Evolutionary conservation across 2,329 filamentous ascomycete genomes (phyloP), one percentile per base, ranked within the genome.

Genomic region (Ophiostoma tasmaniense): DNA sequence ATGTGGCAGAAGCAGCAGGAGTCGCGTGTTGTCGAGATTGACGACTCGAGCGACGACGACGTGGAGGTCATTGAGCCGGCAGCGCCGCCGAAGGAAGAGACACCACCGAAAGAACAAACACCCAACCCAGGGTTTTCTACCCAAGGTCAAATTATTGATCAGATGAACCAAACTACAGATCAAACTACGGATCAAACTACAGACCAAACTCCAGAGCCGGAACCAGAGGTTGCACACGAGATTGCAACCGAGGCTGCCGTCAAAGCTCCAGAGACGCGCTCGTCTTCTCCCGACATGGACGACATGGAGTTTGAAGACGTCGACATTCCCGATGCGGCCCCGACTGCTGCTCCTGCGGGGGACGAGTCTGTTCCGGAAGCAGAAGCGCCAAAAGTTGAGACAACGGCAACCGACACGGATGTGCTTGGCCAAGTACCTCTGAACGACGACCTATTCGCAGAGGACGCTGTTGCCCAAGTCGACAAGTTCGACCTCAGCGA

Each of bases 401-500:
- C 39, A 6, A 14, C 61, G 10, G 22, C 33, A 35, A 64, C 22
- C 20, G 17, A 22, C 20, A 35, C 14, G 17, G 33, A 37, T 3
- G 30, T 35, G 30, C 17, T 37, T 20, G 61, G 61, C 10, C 42
- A 45, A 17, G 61, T 22, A 10, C 28, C 61, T 11, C 30, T 11
- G 5, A 30, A 30, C 37, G 75, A 76, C 50, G 76, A 72, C 1
- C 30, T 75, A 0, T 74, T 72, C n/a, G 28, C 72, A 13, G 67
- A 70, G 14, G 68, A 73, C 1, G 74, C 71, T 22, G 75, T 71
- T 30, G 37, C 73, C 69, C 71, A 5, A 3, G 33, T 66, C 50
- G 71, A 93, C 22, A 88, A 91, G 71, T 87, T 89, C 66, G 86
- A 89, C 25, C 89, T 90, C 74, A 95, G 91, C 42, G 94, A 98